A percentile compares a stretch with the other conserved stretches of the same genome.
Conservation (phyloP, 495 filamentous ascomycete genomes). For the Chlorociboria aeruginascens region DNA sequence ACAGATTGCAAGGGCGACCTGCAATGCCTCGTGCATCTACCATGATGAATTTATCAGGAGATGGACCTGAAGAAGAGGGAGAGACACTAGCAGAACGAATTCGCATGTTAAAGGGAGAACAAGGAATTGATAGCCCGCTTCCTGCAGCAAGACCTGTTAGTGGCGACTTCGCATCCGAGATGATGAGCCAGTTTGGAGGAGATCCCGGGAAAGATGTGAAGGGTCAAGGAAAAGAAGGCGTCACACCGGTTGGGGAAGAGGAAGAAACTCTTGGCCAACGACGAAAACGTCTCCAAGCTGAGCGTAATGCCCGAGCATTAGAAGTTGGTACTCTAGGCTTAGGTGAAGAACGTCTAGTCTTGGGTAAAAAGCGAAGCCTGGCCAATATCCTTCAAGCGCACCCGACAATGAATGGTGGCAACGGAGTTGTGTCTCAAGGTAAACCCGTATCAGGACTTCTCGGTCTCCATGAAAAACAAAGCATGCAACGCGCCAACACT, state of each 20-base stretch:
- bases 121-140: constrained; percentile 32
- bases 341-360: constrained; percentile 20
- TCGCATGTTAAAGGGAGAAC: constrained; percentile 41
- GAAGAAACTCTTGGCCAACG: constrained; percentile 89
- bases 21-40: constrained; percentile 14
- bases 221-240: constrained; percentile 14
- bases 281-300: constrained; percentile 64
- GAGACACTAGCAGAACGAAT: constrained; percentile 73
- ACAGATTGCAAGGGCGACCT: constrained; percentile 51
- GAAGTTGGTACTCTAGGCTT: constrained; percentile 28
- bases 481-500: constrained; percentile 15
- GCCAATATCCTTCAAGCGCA: constrained; percentile 48
- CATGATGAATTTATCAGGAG: constrained; percentile 24
- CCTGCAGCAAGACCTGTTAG: constrained; percentile 48
- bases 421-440: constrained; percentile 1
- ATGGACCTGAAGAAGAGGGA: constrained; percentile 37
- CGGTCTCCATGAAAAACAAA: constrained; percentile 21
- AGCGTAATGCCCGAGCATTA: constrained; percentile 43
- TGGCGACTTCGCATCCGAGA: constrained; percentile 66
- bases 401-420: constrained; percentile 23
- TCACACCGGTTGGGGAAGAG: constrained; percentile 32
- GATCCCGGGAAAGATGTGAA: constrained; percentile 27
- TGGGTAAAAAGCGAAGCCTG: constrained; percentile 48
- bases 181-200: constrained; percentile 59
- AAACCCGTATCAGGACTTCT: constrained; percentile 25